Percentiles rank a stretch among this genome's conserved stretches.
These are phyloP conservation scores for Cinnamomum chago DNA, from an alignment of 164 flowering plant genomes.

Conservation along the genomic window DNA sequence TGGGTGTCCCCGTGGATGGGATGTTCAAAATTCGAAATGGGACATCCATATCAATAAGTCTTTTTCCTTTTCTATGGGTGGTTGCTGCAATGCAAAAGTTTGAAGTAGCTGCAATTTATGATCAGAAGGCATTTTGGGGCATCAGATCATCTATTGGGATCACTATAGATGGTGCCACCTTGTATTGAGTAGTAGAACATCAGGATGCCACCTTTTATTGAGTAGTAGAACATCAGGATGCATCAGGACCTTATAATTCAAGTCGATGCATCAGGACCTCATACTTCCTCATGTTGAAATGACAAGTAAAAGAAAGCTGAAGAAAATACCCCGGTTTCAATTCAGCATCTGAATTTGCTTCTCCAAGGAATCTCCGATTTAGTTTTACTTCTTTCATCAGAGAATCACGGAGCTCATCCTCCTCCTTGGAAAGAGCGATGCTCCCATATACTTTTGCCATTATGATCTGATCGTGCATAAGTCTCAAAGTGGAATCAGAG, in stretches of 20 bases:
- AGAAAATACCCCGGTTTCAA: slow-evolving; percentile 57
- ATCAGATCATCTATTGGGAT: not conserved
- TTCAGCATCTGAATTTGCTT: slow-evolving; percentile 79
- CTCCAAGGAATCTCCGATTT: slow-evolving; percentile 59
- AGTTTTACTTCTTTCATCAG: slow-evolving; percentile 49
- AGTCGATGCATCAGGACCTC: not conserved
- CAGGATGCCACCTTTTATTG: too few relatives aligned
- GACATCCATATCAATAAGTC: too few relatives aligned
- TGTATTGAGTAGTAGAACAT: too few relatives aligned
- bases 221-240: not conserved
- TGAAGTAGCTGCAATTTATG: not conserved
- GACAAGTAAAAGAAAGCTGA: not conserved
- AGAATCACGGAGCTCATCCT: slow-evolving; percentile 44
- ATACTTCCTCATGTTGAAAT: not conserved
- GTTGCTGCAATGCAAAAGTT: not conserved
- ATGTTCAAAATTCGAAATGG: too few relatives aligned
- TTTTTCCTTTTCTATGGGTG: too few relatives aligned
- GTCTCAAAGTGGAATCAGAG: slow-evolving; percentile 51
- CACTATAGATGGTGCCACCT: not conserved
- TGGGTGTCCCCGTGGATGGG: not conserved
- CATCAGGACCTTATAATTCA: not conserved
- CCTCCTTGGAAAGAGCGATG: slow-evolving; percentile 44
- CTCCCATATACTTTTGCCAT: slow-evolving; percentile 61
- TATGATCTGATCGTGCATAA: slow-evolving; percentile 58
- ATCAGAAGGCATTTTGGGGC: not conserved